A percentile compares a stretch with the other conserved stretches of the same genome.
These are phyloP conservation scores for Verticillium tricorpus DNA, from an alignment of 2,329 filamentous ascomycete genomes.

Conservation along the genomic window DNA sequence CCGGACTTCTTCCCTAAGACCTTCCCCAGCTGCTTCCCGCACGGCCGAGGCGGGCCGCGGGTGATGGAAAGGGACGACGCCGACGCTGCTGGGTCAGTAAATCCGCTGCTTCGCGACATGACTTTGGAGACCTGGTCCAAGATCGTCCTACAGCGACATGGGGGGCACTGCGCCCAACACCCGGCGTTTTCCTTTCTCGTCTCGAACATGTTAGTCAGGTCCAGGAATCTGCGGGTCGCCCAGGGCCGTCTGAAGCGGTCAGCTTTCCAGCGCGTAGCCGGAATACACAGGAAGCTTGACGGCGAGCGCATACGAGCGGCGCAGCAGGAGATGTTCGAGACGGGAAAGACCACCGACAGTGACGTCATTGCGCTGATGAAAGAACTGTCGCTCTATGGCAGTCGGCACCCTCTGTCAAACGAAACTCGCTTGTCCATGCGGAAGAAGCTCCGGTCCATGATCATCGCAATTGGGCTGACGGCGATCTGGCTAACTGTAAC, in stretches of 20 bases:
- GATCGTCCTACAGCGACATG: neutral
- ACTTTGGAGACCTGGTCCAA: neutral
- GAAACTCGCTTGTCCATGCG: slow-evolving; percentile 6
- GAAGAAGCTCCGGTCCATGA: slow-evolving; percentile 8
- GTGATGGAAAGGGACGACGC: neutral
- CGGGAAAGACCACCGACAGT: slow-evolving; percentile 1
- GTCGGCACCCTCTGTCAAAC: slow-evolving; percentile 5
- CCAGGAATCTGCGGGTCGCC: neutral
- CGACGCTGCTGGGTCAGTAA: neutral
- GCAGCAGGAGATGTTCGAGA: neutral
- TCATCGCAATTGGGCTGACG: slow-evolving; percentile 4
- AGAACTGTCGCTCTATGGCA: slow-evolving; percentile 1
- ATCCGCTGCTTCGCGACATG: neutral
- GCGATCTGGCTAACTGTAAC: slow-evolving; percentile 9
- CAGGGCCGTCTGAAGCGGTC: neutral
- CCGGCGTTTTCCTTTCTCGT: neutral
- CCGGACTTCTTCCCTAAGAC: neutral
- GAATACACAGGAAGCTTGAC: neutral
- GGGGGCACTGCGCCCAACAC: neutral
- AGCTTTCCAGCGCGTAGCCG: neutral
- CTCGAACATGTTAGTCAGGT: neutral
- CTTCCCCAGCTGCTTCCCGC: neutral
- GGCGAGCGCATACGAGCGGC: neutral
- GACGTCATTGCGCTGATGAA: neutral
- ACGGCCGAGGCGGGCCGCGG: neutral